Evolutionary conservation across 192 early-diverging fungal genomes (phyloP).

Genomic region (Backusella mclennaniae): DNA sequence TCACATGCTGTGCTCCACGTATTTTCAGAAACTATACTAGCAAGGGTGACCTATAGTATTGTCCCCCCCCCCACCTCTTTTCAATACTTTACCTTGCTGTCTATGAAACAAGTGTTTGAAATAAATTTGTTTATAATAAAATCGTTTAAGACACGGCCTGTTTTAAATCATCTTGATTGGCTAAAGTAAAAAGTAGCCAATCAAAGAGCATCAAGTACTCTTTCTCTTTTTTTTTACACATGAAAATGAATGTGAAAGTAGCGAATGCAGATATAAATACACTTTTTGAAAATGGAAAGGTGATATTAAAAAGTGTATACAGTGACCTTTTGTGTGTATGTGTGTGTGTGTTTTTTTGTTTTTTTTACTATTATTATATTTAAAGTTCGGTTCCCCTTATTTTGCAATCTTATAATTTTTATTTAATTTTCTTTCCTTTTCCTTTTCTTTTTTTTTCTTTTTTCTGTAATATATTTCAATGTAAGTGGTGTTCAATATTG

Average conservation of each 20-base stretch:
- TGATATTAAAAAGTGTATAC: background rate
- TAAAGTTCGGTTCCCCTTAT: background rate
- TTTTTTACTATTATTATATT: background rate
- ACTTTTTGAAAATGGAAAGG: background rate
- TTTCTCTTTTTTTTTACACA: background rate
- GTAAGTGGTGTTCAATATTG: background rate
- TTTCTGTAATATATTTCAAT: background rate
- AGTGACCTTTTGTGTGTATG: background rate
- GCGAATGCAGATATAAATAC: background rate
- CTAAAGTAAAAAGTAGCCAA: background rate
- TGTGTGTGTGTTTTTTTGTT: background rate
- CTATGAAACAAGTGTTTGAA: background rate
- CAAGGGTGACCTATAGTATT: too few relatives aligned
- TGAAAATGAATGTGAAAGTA: background rate
- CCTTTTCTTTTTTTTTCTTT: background rate
- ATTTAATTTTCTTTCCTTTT: background rate
- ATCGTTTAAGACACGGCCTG: background rate
- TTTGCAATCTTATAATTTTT: background rate
- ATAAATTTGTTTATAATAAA: background rate
- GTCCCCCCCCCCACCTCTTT: too few relatives aligned
- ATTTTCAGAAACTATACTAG: too few relatives aligned
- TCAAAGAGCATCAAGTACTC: background rate
- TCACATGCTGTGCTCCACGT: too few relatives aligned
- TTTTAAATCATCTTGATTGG: background rate
- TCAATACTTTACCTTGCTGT: too few relatives aligned